phyloP scores from a whole-genome alignment of 805 yeast genomes.

The Saturnispora bothae region DNA sequence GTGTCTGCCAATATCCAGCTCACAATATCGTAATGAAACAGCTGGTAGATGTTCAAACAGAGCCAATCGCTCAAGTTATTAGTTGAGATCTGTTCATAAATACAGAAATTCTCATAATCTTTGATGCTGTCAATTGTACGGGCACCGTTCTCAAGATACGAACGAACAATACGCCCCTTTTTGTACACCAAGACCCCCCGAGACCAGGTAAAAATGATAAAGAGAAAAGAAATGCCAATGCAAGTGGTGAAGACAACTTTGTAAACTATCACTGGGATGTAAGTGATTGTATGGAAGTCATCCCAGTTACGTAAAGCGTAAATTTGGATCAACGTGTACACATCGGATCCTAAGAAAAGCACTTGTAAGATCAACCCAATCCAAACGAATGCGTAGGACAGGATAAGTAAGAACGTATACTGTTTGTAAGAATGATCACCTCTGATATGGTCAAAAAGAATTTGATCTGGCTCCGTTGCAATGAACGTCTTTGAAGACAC shows the following conservation, averaged over 20 bases:
- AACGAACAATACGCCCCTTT: slow-evolving; percentile 55
- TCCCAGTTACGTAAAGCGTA: slow-evolving; percentile 50
- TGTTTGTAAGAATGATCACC: slow-evolving; percentile 28
- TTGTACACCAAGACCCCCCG: slow-evolving; percentile 48
- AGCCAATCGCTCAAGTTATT: slow-evolving; percentile 60
- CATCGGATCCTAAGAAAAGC: slow-evolving; percentile 52
- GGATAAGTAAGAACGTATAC: slow-evolving; percentile 32
- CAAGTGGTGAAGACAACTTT: slow-evolving; percentile 41
- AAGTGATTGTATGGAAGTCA: slow-evolving; percentile 23
- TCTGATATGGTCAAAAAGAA: slow-evolving; percentile 13
- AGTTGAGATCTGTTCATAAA: slow-evolving; percentile 56
- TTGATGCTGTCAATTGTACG: slow-evolving; percentile 44
- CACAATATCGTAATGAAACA: slow-evolving; percentile 50
- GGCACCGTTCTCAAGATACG: slow-evolving; percentile 60
- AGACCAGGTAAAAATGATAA: slow-evolving; percentile 45
- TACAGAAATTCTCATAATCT: slow-evolving; percentile 59
- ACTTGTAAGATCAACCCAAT: slow-evolving; percentile 36
- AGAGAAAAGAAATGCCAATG: slow-evolving; percentile 56
- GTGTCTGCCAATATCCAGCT: slow-evolving; percentile 64
- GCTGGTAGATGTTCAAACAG: slow-evolving; percentile 54
- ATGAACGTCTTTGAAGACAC: not conserved
- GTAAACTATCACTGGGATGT: slow-evolving; percentile 25
- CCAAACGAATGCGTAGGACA: slow-evolving; percentile 33
- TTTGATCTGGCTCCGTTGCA: slow-evolving; percentile 1
- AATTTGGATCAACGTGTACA: slow-evolving; percentile 68